These are phyloP conservation scores for Claviceps sp. DNA, from an alignment of 2,329 filamentous ascomycete genomes.

Conservation along the genomic window DNA sequence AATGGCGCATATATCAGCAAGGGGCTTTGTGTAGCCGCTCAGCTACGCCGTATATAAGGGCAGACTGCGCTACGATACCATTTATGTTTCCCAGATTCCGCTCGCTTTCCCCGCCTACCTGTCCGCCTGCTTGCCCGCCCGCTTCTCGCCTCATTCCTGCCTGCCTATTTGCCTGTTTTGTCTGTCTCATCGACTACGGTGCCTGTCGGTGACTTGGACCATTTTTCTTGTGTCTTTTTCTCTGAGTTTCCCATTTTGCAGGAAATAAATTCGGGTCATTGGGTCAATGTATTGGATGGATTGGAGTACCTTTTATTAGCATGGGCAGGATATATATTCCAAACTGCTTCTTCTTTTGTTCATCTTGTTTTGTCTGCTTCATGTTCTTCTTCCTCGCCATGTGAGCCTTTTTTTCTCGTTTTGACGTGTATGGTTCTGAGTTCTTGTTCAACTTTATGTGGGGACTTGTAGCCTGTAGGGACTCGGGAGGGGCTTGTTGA, in stretches of 20 bases:
- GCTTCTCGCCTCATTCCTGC: too few species aligned
- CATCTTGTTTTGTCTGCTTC: slow-evolving; percentile 1
- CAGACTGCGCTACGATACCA: not conserved
- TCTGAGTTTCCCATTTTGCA: slow-evolving; percentile 9
- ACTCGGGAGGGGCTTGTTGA: too few species aligned
- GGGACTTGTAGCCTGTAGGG: too few species aligned
- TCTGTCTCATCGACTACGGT: not conserved
- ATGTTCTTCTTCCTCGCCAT: not conserved
- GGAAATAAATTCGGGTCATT: slow-evolving; percentile 13
- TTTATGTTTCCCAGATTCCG: not conserved
- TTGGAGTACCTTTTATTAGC: slow-evolving; percentile 25
- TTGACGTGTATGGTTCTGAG: not conserved
- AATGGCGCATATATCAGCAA: not conserved
- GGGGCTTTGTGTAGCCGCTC: not conserved
- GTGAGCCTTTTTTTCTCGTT: slow-evolving; percentile 12
- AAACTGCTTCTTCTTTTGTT: too few species aligned
- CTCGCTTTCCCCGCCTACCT: not conserved
- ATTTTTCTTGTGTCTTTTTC: slow-evolving; percentile 6
- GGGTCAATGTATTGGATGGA: slow-evolving; percentile 25
- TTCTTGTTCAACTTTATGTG: not conserved
- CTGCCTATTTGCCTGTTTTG: not conserved
- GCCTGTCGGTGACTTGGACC: not conserved
- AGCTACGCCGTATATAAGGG: not conserved
- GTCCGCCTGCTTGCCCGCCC: too few species aligned
- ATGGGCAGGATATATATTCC: not conserved